A percentile compares a stretch with the other conserved stretches of the same genome.
Evolutionary conservation across 495 filamentous ascomycete genomes (phyloP).

Genomic region (Penicillium canariense): DNA sequence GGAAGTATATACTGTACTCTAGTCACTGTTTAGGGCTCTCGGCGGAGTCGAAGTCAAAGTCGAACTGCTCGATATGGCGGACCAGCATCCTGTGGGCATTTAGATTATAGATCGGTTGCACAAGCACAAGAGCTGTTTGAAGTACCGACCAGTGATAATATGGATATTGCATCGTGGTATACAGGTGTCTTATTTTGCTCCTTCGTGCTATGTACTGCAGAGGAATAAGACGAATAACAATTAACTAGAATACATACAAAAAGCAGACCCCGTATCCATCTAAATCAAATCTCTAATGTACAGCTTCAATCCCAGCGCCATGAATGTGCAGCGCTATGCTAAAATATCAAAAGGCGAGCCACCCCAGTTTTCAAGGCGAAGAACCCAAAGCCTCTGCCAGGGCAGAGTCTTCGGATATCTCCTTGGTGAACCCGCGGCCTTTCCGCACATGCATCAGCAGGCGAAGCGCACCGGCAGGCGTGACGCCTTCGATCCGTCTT

Average conservation of each 20-base stretch:
- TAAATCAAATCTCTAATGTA: slow-evolving; percentile 2
- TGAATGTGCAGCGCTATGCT: slow-evolving; percentile 14
- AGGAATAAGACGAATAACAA: background rate
- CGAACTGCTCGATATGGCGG: too few relatives aligned
- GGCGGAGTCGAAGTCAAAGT: too few relatives aligned
- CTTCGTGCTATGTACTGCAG: background rate
- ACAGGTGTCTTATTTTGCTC: background rate
- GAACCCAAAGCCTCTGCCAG: slow-evolving; percentile 16
- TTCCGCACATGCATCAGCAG: slow-evolving; percentile 45
- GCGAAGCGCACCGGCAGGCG: slow-evolving; percentile 47
- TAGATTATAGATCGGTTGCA: too few relatives aligned
- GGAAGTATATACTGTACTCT: background rate
- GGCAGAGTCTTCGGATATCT: slow-evolving; percentile 9
- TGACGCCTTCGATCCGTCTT: slow-evolving; percentile 77
- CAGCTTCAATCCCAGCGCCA: slow-evolving; percentile 7
- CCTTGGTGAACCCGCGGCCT: slow-evolving; percentile 19
- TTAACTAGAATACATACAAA: background rate
- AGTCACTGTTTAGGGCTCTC: too few relatives aligned
- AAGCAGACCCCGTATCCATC: background rate
- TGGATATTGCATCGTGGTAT: too few relatives aligned
- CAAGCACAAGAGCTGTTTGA: too few relatives aligned
- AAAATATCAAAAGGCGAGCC: background rate
- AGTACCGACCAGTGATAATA: too few relatives aligned
- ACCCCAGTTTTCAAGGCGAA: slow-evolving; percentile 11
- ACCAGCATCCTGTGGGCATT: too few relatives aligned